Conservation (phyloP, 345 rosid species). For the Angophora floribunda region DNA sequence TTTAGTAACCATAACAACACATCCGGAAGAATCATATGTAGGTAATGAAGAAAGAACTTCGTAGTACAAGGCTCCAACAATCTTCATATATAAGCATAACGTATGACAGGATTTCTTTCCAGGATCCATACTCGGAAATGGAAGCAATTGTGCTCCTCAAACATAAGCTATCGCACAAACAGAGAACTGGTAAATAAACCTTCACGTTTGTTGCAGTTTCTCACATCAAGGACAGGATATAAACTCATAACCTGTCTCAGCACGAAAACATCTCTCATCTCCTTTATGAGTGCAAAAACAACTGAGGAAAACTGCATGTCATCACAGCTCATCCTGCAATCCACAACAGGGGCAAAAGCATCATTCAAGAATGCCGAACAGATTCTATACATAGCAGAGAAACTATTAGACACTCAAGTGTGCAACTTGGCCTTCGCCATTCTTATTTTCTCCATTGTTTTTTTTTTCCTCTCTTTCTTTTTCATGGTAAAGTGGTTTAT, state of each 20-base stretch:
- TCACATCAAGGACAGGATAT: neutral
- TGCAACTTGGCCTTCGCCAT: neutral
- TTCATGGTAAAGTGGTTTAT: neutral
- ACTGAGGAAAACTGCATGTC: neutral
- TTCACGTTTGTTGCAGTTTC: neutral
- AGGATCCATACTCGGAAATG: neutral
- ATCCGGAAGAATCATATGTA: neutral
- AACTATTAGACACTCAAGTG: neutral
- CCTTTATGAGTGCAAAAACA: neutral
- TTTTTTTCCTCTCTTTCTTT: neutral
- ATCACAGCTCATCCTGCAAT: conserved; percentile 47
- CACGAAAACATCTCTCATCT: neutral
- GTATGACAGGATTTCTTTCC: neutral
- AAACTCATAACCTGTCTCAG: neutral
- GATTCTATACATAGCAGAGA: neutral
- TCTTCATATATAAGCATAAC: neutral
- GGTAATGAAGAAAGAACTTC: neutral
- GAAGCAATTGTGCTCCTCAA: neutral
- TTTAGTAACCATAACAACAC: neutral
- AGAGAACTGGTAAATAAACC: neutral
- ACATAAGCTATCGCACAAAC: neutral
- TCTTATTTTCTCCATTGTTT: neutral
- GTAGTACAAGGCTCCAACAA: neutral
- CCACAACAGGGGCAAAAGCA: neutral
- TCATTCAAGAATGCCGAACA: neutral